Evolutionary conservation across 768 basidiomycete genomes (phyloP), one percentile per base, ranked within the genome.

Genomic region (Mycena latifolia): DNA sequence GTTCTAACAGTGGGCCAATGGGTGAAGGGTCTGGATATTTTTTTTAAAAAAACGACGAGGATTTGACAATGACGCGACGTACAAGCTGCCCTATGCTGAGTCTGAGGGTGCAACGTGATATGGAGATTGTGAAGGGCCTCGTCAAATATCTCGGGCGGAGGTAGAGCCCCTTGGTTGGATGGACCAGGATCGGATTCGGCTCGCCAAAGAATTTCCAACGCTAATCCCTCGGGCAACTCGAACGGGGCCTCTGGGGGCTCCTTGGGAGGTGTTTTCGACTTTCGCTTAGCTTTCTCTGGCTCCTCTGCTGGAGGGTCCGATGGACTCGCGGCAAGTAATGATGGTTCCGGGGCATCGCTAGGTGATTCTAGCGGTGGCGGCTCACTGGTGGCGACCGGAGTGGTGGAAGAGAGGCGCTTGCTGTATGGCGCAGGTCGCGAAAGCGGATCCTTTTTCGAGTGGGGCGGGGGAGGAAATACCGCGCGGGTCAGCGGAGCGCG

Each of bases 71-170:
- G 24, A 25, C n/a, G 15, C 24, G 28, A 62, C 67, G 33, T 9
- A 69, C 67, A 90, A 0, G 88, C 81, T 15, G 93, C 89, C 22
- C 88, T 85, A 67, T 93, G 88, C 74, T 95, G 94, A 6, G 89
- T 91, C 76, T 92, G 89, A 2, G 94, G 92, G 76, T 94, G 93
- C 35, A 95, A 81, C 5, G 91, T 86, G 64, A 95, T 88, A 63
- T 90, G 85, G 9, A 95, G 75, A 68, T 94, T 93, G 64, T 91
- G 87, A 67, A 93, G 79, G 11, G 88, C 90, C 61, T 94, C 92
- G 31, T 94, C 85, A 37, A 95, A 83, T 48, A 95, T 86, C 69
- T 92, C 89, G 7, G 88, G 86, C 5, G 91, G 92, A 1, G 94
- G 94, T 41, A 94, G 72, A 29, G 78, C 78, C 18, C 22, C 45